Evolutionary conservation across 2,329 filamentous ascomycete genomes (phyloP).

Genomic region (Xylariaceae sp.): DNA sequence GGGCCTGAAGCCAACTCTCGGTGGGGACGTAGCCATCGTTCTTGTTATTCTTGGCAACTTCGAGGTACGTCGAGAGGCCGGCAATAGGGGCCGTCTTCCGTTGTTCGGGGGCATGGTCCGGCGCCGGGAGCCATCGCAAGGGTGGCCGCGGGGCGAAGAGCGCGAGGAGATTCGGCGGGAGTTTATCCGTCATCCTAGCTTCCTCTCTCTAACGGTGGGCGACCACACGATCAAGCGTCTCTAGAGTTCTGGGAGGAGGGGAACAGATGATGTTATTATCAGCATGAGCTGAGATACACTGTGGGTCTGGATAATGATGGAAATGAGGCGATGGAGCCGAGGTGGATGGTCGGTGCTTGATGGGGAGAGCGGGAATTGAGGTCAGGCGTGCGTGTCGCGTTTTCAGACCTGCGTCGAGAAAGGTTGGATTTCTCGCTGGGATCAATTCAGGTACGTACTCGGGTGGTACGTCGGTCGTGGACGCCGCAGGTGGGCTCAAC

Average conservation of each 20-base stretch:
- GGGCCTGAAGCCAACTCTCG: conserved; percentile 87
- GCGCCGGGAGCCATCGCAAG: conserved; percentile 79
- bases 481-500: too few relatives aligned
- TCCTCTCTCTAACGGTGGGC: not conserved
- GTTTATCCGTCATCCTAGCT: conserved; percentile 82
- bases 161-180: conserved; percentile 84
- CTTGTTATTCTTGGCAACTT: conserved; percentile 72
- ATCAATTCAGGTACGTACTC: not conserved
- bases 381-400: conserved; percentile 22
- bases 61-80: conserved; percentile 70
- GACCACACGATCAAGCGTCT: not conserved
- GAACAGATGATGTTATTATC: conserved; percentile 7
- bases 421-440: conserved; percentile 8
- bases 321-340: not conserved
- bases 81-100: conserved; percentile 68
- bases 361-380: conserved; percentile 4
- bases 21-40: conserved; percentile 72
- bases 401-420: conserved; percentile 15
- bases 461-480: too few relatives aligned
- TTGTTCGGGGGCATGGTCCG: conserved; percentile 77
- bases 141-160: conserved; percentile 94
- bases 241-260: conserved; percentile 1
- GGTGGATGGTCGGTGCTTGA: conserved; percentile 8
- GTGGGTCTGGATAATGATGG: conserved; percentile 16
- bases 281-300: conserved; percentile 14